phyloP scores from a whole-genome alignment of 208 protist genomes.

The Wallacemonas sp. region DNA sequence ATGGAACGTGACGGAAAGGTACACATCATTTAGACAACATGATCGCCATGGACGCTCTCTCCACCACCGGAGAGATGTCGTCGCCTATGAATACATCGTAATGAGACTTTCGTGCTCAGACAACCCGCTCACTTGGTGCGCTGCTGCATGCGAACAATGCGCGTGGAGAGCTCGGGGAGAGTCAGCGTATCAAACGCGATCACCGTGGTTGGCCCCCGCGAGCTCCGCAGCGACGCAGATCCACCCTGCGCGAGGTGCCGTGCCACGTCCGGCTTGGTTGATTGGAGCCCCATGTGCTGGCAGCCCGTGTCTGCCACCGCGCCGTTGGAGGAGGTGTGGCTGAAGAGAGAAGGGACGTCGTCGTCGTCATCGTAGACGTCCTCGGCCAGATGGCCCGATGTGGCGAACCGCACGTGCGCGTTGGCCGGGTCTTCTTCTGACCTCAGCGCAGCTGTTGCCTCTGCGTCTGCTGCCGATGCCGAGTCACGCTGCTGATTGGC shows the following conservation, averaged over 20 bases:
- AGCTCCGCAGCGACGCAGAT: conserved; percentile 35
- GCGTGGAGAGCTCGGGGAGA: conserved; percentile 51
- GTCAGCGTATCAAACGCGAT: conserved; percentile 26
- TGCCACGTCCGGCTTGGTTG: conserved; percentile 54
- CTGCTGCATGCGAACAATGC: conserved; percentile 55
- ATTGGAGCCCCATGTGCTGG: conserved; percentile 47
- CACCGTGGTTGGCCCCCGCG: not conserved
- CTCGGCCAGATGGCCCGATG: too few relatives aligned
- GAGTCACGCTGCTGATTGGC: conserved; percentile 5
- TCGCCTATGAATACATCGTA: too few relatives aligned
- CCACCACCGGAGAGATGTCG: too few relatives aligned
- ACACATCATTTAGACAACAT: too few relatives aligned
- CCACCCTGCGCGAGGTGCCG: conserved; percentile 52
- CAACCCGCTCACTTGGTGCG: not conserved
- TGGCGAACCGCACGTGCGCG: too few relatives aligned
- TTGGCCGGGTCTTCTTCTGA: not conserved
- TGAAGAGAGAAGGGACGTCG: conserved; percentile 67
- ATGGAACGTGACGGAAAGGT: too few relatives aligned
- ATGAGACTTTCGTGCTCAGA: too few relatives aligned
- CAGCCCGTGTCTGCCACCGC: conserved; percentile 69
- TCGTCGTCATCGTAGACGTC: not conserved
- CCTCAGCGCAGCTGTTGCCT: too few relatives aligned
- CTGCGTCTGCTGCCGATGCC: conserved; percentile 1
- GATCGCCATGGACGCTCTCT: too few relatives aligned
- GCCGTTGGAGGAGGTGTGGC: conserved; percentile 68